These are phyloP conservation scores for Luffa aegyptiaca DNA, from an alignment of 306 rosid species.

Conservation along the genomic window DNA sequence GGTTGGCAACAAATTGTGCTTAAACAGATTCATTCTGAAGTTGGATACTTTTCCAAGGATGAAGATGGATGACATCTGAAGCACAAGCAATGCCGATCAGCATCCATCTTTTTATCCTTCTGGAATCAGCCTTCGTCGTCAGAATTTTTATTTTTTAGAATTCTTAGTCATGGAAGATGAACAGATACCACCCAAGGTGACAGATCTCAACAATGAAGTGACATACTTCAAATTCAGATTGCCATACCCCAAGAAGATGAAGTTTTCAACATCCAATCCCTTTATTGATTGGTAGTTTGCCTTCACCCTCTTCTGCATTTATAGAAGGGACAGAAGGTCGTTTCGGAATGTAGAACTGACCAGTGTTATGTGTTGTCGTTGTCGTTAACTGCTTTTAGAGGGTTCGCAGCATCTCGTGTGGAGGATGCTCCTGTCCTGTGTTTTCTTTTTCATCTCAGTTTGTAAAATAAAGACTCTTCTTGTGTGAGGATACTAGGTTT, in stretches of 20 bases:
- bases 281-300: constrained; percentile 22
- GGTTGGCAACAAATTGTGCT: neutral
- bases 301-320: constrained; percentile 12
- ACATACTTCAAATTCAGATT: constrained; percentile 1
- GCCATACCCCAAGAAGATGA: constrained; percentile 6
- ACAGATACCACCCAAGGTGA: constrained; percentile 2
- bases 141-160: constrained; percentile 8
- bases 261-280: constrained; percentile 3
- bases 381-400: neutral
- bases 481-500: constrained; percentile 6
- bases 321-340: neutral
- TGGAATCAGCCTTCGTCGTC: constrained; percentile 30
- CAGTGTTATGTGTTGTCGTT: neutral
- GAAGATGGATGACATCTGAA: constrained; percentile 26
- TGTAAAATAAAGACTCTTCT: constrained; percentile 1
- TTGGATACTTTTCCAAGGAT: constrained; percentile 30
- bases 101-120: constrained; percentile 21
- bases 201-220: neutral
- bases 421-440: neutral
- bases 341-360: constrained; percentile 25
- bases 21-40: constrained; percentile 6
- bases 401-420: neutral
- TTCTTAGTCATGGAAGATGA: neutral
- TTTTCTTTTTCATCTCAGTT: neutral
- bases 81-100: constrained; percentile 12